Evolutionary conservation across 2,329 filamentous ascomycete species (phyloP), one percentile per base, ranked within the genome.

Genomic region (Thelonectria olida): DNA sequence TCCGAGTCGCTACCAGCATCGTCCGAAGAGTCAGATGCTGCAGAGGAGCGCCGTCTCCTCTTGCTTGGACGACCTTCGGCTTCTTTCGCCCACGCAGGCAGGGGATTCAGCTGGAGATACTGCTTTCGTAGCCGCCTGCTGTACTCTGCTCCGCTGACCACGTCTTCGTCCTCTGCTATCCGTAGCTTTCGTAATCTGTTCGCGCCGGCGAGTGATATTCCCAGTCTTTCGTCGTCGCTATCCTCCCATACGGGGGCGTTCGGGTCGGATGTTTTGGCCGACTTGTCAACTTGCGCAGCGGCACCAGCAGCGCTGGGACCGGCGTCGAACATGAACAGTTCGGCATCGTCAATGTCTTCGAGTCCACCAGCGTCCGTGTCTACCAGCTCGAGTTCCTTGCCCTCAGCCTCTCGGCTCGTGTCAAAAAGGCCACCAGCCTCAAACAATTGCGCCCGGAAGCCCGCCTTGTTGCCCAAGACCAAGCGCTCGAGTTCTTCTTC

Each of bases 171-270:
- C 73, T 95, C 93, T 2, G 88, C 90, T 51, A 89, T 82, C 63
- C 96, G 87, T 64, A 99, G 82, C 78, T 98, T 98, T 67, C 94
- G 88, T 73, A 97, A 77, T 66, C 92, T 86, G 48, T 88, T 86
- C 44, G 90, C 88, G 23, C 88, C 86, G 4, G 92, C 91, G 38
- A 99, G 84, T 13, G 95, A 98, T 49, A 99, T 85, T 7, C 88
- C 87, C 64, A 97, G 81, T 54, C 92, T 87, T 73, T 98, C 96
- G 73, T 99, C 96, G 71, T 99, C 96, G 76, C 94, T 98, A 75
- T 99, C 96, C 68, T 94, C 89, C 96, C 96, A 99, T 1, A 88
- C 92, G 3, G 90, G 84, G 19, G 82, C 81, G 41, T 84, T 80
- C 47, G 65, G 71, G 15, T 72, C 69, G 25, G 64, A 62, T 22